Conservation (phyloP, 768 basidiomycete genomes). For the Tubosaeta sp. region DNA sequence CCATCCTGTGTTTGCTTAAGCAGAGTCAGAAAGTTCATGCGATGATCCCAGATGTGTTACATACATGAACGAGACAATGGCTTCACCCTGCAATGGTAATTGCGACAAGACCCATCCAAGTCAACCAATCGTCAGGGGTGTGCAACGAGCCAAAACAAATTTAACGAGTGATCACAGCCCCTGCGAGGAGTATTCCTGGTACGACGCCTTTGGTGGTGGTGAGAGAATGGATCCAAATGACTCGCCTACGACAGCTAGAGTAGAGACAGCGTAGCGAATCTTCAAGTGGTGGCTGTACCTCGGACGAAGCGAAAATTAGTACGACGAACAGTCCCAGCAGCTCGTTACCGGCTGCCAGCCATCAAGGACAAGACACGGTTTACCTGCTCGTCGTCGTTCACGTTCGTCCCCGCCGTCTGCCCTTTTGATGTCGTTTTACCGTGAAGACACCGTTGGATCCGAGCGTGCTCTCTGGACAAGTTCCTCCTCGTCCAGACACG, state of each 20-base stretch:
- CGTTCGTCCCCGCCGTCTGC: not conserved
- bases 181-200: too few species aligned
- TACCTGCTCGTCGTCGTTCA: not conserved
- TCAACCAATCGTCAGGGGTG: not conserved
- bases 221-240: not conserved
- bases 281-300: constrained; percentile 4
- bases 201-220: too few species aligned
- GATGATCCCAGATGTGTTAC: not conserved
- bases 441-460: constrained; percentile 8
- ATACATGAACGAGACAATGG: constrained; percentile 35
- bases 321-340: not conserved
- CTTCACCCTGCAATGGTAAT: not conserved
- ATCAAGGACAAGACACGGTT: not conserved
- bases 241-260: not conserved
- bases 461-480: constrained; percentile 46
- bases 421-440: constrained; percentile 17
- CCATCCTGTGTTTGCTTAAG: not conserved
- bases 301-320: not conserved
- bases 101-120: not conserved
- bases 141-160: not conserved
- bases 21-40: not conserved
- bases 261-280: not conserved
- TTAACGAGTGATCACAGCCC: not conserved
- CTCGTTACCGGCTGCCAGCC: not conserved
- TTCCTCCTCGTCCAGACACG: constrained; percentile 54